Evolutionary conservation across 2,329 filamentous ascomycete genomes (phyloP).

Genomic region (Fusarium kyushuense): DNA sequence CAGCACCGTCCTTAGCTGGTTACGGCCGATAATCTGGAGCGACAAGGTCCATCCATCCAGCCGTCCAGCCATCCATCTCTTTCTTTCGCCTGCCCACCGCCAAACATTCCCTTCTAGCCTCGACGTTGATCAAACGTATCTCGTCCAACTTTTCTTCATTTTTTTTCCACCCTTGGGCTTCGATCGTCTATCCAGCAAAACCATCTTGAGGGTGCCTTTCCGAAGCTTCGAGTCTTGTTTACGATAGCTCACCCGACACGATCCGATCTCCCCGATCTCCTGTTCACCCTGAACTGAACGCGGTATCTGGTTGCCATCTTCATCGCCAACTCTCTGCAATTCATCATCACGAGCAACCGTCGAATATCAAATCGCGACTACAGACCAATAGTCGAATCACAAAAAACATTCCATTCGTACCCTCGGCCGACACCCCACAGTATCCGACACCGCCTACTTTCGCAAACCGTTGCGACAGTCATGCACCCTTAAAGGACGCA

Average conservation of each 20-base stretch:
- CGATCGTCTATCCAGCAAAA: constrained; percentile 14
- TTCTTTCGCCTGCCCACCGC: constrained; percentile 41
- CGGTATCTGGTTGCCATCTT: constrained; percentile 35
- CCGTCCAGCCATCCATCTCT: constrained; percentile 25
- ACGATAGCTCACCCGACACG: constrained; percentile 28
- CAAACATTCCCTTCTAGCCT: constrained; percentile 44
- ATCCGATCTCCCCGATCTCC: constrained; percentile 35
- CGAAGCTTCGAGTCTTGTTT: constrained; percentile 14
- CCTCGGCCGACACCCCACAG: constrained; percentile 6
- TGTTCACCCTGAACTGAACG: constrained; percentile 35
- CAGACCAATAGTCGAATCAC: not conserved
- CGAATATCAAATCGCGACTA: constrained; percentile 10
- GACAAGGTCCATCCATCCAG: constrained; percentile 43
- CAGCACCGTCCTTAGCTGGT: constrained; percentile 37
- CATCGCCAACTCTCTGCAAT: constrained; percentile 34
- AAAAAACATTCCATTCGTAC: constrained; percentile 10
- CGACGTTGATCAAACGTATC: constrained; percentile 31
- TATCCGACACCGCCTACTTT: constrained; percentile 29
- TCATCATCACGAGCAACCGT: constrained; percentile 20
- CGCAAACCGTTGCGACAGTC: constrained; percentile 36
- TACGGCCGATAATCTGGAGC: constrained; percentile 39
- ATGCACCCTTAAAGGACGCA: constrained; percentile 45
- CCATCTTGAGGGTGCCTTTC: constrained; percentile 2
- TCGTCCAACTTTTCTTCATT: constrained; percentile 27
- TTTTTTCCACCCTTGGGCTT: constrained; percentile 12